These are phyloP conservation scores for Trichocomaceae sp. DNA, from an alignment of 2,329 filamentous ascomycete species.

Conservation along the genomic window DNA sequence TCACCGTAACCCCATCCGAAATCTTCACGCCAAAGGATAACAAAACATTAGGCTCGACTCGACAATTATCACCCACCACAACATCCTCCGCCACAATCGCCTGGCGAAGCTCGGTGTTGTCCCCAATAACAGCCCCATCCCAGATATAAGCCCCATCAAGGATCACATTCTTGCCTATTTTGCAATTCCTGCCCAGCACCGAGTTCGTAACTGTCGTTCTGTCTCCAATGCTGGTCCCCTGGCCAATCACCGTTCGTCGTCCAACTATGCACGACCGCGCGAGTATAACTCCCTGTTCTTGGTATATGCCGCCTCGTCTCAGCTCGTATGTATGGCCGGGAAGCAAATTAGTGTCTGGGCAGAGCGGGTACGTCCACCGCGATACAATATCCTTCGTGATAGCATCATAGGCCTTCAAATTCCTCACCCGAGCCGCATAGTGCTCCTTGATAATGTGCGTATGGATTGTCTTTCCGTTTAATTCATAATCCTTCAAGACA, in stretches of 20 bases:
- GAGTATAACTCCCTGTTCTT: conserved; percentile 70
- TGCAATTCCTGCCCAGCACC: conserved; percentile 76
- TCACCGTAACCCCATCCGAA: conserved; percentile 50
- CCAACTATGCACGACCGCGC: conserved; percentile 65
- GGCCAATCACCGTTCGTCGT: conserved; percentile 67
- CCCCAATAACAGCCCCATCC: conserved; percentile 73
- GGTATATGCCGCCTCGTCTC: conserved; percentile 63
- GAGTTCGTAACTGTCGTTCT: conserved; percentile 65
- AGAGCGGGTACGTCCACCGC: conserved; percentile 81
- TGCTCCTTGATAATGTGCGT: conserved; percentile 75
- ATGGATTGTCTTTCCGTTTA: conserved; percentile 96
- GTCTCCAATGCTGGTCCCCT: conserved; percentile 67
- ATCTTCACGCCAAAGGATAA: conserved; percentile 73
- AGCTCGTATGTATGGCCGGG: conserved; percentile 69
- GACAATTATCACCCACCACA: conserved; percentile 63
- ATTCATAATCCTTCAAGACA: conserved; percentile 90
- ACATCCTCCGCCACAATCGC: conserved; percentile 71
- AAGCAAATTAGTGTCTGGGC: conserved; percentile 81
- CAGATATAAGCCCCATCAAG: conserved; percentile 80
- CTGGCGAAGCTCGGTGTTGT: conserved; percentile 62
- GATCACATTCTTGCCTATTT: conserved; percentile 75
- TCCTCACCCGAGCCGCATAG: conserved; percentile 80
- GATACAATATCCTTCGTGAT: conserved; percentile 80
- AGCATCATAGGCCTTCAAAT: conserved; percentile 82
- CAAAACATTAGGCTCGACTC: conserved; percentile 64